These are phyloP conservation scores for Ceriops decandra DNA, from an alignment of 345 rosid genomes.

Conservation along the genomic window DNA sequence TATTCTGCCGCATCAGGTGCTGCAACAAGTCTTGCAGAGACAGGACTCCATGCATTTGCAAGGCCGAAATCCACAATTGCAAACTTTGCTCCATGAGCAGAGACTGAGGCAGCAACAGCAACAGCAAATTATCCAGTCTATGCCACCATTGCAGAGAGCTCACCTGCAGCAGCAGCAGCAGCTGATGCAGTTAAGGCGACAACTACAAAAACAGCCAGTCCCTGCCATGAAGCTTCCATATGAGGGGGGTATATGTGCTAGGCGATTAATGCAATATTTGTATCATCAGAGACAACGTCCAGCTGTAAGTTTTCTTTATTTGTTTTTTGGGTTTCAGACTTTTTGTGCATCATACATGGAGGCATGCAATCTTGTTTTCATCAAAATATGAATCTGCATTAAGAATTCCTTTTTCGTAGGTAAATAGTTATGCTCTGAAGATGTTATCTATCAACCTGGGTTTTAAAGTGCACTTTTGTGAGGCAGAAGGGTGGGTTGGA, in stretches of 20 bases:
- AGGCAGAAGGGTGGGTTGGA: not conserved
- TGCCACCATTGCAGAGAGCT: conserved; percentile 1
- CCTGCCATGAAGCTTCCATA: conserved; percentile 9
- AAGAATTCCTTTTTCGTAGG: not conserved
- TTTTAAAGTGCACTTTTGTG: not conserved
- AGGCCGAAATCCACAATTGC: not conserved
- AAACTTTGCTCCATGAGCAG: not conserved
- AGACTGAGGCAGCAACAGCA: conserved; percentile 6
- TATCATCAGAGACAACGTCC: conserved; percentile 27
- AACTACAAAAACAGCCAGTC: conserved; percentile 9
- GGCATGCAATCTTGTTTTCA: not conserved
- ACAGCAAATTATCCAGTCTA: conserved; percentile 9
- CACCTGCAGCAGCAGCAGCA: conserved; percentile 15
- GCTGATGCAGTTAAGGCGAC: conserved; percentile 15
- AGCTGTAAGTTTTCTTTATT: conserved; percentile 13
- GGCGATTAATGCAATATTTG: conserved; percentile 25
- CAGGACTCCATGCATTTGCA: conserved; percentile 7
- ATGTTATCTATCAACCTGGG: not conserved
- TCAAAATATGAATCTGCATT: not conserved
- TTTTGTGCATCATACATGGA: not conserved
- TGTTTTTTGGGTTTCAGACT: not conserved
- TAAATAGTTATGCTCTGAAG: not conserved
- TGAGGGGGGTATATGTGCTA: conserved; percentile 15
- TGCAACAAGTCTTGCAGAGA: conserved; percentile 11
- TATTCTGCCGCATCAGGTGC: conserved; percentile 1